Evolutionary conservation across 2,329 filamentous ascomycete genomes (phyloP), one percentile per base, ranked within the genome.

Genomic region (Daldinia sp.): DNA sequence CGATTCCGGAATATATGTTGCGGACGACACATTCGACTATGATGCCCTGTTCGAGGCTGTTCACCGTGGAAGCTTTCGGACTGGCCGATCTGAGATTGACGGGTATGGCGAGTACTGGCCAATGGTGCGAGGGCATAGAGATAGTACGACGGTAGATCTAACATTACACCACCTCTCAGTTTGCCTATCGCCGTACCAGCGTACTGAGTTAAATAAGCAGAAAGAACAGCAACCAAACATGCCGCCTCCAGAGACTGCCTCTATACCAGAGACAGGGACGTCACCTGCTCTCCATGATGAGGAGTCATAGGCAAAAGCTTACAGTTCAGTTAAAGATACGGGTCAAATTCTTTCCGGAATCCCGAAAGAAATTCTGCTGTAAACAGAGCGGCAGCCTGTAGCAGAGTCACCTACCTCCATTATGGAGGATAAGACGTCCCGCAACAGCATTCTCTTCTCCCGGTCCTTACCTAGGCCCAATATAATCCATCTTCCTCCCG

Each of bases 11-110:
- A 26, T 46, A 0, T 70, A 67, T 46, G 30, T 68, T 12, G 70
- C 65, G 3, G 68, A 68, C 4, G 70, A 70, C 23, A 65, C 39
- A 20, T 70, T 68, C 42, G 50, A 68, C 60, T 72, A 63, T 15
- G 68, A 67, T 54, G 60, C 46, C 2, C 26, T 72, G 9, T 56
- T 65, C 30, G 20, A 57, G 30, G 48, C 42, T 3, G 37, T 72
- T 42, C 68, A 68, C 20, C 35, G 46, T 3, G 65, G 63, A 1
- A 15, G 4, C 4, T 67, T 62, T 18, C 23, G 39, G 20, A 67
- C 68, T 6, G 67, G 68, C 3, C 30, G 53, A 1, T 20, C 33
- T 3, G 69, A 67, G 63, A 60, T 72, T 41, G 69, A 67, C 15
- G 28, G 18, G 3, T 60, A 41, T 41, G 23, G 30, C 12, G 67